Base-by-base conservation (phyloP, 2,329 filamentous ascomycete species). In the Fusarium chlamydosporum region DNA sequence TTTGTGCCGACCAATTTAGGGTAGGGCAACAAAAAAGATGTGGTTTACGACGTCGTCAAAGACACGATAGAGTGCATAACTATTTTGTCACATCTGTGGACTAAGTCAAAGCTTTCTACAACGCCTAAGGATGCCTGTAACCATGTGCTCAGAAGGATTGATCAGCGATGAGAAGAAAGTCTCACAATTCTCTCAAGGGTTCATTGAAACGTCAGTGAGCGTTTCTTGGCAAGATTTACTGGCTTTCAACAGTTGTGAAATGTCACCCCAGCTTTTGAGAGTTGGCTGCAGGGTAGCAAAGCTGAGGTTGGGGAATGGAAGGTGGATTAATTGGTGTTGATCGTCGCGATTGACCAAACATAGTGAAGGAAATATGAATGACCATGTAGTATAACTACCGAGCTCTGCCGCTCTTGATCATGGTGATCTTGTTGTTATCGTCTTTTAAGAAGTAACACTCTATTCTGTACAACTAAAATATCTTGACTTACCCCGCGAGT, bases 361-460 rank as follows among this genome's bases (percentile, higher is more conserved):
- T 16, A 38, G 23, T 6, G 1, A 26, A 40, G 33, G 12, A 16
- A 51, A 38, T 40, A n/a, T 18, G 12, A 35, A 51, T 51, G 23
- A 51, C 47, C 42, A 51, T 7, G 8, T 41, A 26, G 8, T 51
- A 51, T 51, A 51, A 38, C 47, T 51, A 51, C 47, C 34, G 34
- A 29, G 33, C 33, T 27, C 5, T 38, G 18, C 23, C 47, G 23
- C 47, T 50, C n/a, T 51, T 29, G 47, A 8, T 16, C 5, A 8
- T 40, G 4, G 9, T 12, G 3, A 27, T 18, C 13, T 15, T 27
- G 12, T 4, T 18, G 27, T 48, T 27, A 3, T 18, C 16, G 4
- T 15, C 2, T 6, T 18, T 16, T 29, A 29, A 7, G 7, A 34
- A 27, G 23, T n/a, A 4, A 4, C 5, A 38, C 4, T 10, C 1